Percentiles rank a stretch among this genome's conserved stretches.
Evolutionary conservation across 108 stramenopile species (phyloP).

Genomic region (Pelagomonas calceolata): DNA sequence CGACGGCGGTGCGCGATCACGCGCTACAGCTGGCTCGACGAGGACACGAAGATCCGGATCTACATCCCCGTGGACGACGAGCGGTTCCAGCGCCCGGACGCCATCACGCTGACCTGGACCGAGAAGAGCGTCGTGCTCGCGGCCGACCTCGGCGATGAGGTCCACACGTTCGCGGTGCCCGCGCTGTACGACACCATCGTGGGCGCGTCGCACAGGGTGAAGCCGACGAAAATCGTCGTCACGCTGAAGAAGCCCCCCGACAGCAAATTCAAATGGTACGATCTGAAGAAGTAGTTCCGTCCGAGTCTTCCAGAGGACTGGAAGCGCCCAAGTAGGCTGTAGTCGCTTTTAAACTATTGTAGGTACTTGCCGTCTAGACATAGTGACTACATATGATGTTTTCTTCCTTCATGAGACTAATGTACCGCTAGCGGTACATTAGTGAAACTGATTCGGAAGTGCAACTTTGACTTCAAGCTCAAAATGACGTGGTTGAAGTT

Average conservation of each 20-base stretch:
- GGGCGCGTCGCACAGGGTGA: background rate
- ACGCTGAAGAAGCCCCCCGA: constrained; percentile 5
- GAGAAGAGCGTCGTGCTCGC: background rate
- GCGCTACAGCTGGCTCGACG: constrained; percentile 11
- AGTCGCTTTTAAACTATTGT: no score
- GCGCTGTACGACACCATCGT: constrained; percentile 1
- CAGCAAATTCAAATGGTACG: constrained; percentile 2
- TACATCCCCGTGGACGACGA: constrained; percentile 7
- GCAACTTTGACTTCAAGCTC: no score
- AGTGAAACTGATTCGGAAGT: no score
- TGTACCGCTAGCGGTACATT: no score
- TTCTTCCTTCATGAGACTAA: no score
- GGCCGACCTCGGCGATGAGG: background rate
- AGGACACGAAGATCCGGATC: constrained; percentile 7
- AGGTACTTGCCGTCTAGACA: no score
- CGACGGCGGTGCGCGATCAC: background rate
- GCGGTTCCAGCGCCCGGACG: background rate
- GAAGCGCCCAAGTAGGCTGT: no score
- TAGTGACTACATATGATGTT: no score
- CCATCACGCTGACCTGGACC: background rate
- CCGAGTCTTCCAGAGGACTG: no score
- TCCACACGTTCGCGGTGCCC: background rate
- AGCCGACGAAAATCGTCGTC: constrained; percentile 8
- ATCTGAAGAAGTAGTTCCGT: constrained; percentile 11
- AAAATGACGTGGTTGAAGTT: no score